These are phyloP conservation scores for Tolypocladium sp. DNA, from an alignment of 2,329 filamentous ascomycete species.

Conservation along the genomic window DNA sequence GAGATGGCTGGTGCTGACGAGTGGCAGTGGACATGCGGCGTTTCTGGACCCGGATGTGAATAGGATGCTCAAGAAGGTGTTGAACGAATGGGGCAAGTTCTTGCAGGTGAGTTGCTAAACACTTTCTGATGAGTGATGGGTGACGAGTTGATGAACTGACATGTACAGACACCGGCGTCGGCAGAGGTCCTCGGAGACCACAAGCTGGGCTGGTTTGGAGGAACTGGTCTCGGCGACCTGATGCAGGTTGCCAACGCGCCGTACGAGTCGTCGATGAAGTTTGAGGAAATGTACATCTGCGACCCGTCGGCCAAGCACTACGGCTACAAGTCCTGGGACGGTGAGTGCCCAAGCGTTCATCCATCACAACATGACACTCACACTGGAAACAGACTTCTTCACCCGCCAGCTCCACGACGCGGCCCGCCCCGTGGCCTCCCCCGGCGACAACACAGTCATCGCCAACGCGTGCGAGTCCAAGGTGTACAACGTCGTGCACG, in stretches of 20 bases:
- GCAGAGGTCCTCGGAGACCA: conserved; percentile 37
- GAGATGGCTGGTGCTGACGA: not conserved
- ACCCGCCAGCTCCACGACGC: conserved; percentile 44
- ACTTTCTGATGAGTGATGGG: not conserved
- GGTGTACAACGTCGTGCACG: conserved; percentile 39
- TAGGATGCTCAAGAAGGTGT: conserved; percentile 40
- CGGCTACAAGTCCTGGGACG: conserved; percentile 60
- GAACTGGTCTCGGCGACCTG: conserved; percentile 35
- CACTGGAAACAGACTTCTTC: conserved; percentile 45
- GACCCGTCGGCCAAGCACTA: conserved; percentile 43
- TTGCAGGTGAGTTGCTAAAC: conserved; percentile 25
- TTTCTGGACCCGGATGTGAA: conserved; percentile 48
- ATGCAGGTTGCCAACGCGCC: conserved; percentile 42
- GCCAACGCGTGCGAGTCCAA: conserved; percentile 58
- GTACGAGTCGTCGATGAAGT: conserved; percentile 30
- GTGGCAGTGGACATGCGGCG: conserved; percentile 36
- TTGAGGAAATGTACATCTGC: conserved; percentile 53
- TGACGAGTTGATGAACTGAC: not conserved
- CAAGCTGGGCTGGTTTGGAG: conserved; percentile 44
- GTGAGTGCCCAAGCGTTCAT: conserved; percentile 14
- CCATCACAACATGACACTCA: not conserved
- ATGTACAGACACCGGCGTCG: conserved; percentile 37
- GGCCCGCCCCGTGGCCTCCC: conserved; percentile 48
- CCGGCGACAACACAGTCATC: conserved; percentile 44
- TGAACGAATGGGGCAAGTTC: conserved; percentile 49